These are phyloP conservation scores for Schizosaccharomyces cryophilus DNA, from an alignment of 805 yeast genomes.

Conservation along the genomic window DNA sequence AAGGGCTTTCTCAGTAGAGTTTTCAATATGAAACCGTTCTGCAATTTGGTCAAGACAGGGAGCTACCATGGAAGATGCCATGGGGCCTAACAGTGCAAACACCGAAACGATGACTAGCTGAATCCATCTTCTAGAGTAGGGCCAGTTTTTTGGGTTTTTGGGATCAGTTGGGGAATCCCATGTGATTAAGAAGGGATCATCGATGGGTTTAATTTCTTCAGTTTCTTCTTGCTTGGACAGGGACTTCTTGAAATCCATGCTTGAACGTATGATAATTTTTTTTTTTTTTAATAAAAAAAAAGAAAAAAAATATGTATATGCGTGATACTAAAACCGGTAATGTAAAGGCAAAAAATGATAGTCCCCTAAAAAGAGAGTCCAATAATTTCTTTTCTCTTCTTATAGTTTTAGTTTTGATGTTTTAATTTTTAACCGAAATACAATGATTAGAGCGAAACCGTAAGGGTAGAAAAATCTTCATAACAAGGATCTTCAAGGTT, in stretches of 20 bases:
- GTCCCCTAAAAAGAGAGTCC: no score
- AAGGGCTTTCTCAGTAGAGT: constrained; percentile 19
- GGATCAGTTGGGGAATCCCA: constrained; percentile 9
- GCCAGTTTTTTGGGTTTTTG: constrained; percentile 15
- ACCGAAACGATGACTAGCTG: background rate
- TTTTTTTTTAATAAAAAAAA: no score
- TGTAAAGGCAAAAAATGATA: no score
- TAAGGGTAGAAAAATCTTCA: no score
- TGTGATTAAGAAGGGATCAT: background rate
- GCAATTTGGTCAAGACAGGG: constrained; percentile 25
- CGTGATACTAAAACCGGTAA: background rate
- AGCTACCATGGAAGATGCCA: constrained; percentile 25
- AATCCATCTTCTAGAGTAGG: background rate
- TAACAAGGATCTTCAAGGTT: no score
- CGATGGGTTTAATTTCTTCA: background rate
- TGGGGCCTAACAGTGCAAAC: background rate
- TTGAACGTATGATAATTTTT: background rate
- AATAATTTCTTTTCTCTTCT: no score
- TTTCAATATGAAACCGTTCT: constrained; percentile 22
- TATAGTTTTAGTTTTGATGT: no score
- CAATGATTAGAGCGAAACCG: no score
- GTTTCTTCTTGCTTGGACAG: background rate
- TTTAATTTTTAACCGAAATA: no score
- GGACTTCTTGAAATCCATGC: background rate
- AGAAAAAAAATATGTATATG: background rate